phyloP scores from a whole-genome alignment of 768 basidiomycete species.

The Pulveroboletus sp. region DNA sequence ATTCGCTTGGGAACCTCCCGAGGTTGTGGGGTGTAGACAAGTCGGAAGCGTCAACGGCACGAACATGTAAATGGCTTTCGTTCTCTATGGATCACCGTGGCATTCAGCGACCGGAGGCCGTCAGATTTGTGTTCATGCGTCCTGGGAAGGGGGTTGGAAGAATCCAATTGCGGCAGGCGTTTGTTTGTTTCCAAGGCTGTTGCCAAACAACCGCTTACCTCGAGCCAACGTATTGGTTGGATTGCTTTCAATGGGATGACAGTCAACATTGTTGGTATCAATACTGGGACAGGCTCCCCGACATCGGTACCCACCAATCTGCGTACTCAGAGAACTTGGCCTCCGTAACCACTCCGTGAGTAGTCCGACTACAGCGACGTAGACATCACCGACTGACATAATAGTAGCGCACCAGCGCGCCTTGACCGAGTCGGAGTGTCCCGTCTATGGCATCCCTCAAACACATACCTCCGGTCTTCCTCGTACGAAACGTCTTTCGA shows the following conservation, averaged over 20 bases:
- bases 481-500: no score
- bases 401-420: no score
- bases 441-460: slow-evolving; percentile 2
- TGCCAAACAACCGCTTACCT: slow-evolving; percentile 24
- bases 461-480: slow-evolving; percentile 8
- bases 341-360: background rate
- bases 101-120: slow-evolving; percentile 4
- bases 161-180: slow-evolving; percentile 16
- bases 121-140: background rate
- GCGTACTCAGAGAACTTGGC: no score
- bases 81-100: background rate
- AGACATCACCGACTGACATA: background rate
- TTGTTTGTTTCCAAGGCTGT: slow-evolving; percentile 30
- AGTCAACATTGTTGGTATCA: no score
- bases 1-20: slow-evolving; percentile 8
- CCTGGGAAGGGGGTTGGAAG: background rate
- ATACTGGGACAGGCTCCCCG: no score
- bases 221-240: no score
- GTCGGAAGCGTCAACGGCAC: slow-evolving; percentile 24
- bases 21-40: slow-evolving; percentile 12
- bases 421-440: no score
- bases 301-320: no score
- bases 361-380: background rate
- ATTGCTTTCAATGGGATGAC: no score
- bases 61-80: slow-evolving; percentile 14